A percentile compares a stretch with the other conserved stretches of the same genome.
Conservation (phyloP, 2,329 filamentous ascomycete genomes). For the Ophiostoma australiae region DNA sequence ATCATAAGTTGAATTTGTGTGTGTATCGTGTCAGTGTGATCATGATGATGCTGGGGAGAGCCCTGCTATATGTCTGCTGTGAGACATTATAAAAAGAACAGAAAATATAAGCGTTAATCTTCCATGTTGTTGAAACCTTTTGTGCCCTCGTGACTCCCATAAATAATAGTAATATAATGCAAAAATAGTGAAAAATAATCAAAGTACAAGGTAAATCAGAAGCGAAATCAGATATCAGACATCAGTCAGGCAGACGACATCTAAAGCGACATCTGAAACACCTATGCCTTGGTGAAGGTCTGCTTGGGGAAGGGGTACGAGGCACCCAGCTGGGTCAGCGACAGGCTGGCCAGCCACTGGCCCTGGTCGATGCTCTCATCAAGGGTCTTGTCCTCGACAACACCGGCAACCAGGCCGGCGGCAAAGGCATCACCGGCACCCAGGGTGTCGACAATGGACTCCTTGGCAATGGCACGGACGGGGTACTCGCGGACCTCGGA, state of each 20-base stretch:
- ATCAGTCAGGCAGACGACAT: not conserved
- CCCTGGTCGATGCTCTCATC: conserved; percentile 81
- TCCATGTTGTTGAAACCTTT: conserved; percentile 34
- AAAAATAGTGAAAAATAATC: not conserved
- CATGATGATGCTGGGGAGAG: conserved; percentile 5
- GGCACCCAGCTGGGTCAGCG: conserved; percentile 91
- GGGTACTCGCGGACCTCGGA: conserved; percentile 69
- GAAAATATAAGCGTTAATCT: conserved; percentile 19
- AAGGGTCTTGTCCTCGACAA: conserved; percentile 77
- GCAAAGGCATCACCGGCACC: conserved; percentile 79
- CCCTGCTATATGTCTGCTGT: not conserved
- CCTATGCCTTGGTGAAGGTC: conserved; percentile 52
- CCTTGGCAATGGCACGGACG: conserved; percentile 84
- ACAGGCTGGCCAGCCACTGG: conserved; percentile 91
- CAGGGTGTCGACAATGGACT: conserved; percentile 94
- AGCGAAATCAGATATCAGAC: not conserved
- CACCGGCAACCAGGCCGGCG: conserved; percentile 84
- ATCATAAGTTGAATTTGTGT: conserved; percentile 36
- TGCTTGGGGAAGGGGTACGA: conserved; percentile 88
- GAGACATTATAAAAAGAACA: conserved; percentile 11
- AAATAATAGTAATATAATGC: not conserved
- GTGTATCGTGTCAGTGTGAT: conserved; percentile 12
- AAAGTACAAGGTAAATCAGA: not conserved
- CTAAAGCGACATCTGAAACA: not conserved
- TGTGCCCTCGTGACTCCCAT: conserved; percentile 12